A percentile compares a stretch with the other conserved stretches of the same genome.
These are phyloP conservation scores for Calonectria henricotiae DNA, from an alignment of 2,329 filamentous ascomycete species.

Conservation along the genomic window DNA sequence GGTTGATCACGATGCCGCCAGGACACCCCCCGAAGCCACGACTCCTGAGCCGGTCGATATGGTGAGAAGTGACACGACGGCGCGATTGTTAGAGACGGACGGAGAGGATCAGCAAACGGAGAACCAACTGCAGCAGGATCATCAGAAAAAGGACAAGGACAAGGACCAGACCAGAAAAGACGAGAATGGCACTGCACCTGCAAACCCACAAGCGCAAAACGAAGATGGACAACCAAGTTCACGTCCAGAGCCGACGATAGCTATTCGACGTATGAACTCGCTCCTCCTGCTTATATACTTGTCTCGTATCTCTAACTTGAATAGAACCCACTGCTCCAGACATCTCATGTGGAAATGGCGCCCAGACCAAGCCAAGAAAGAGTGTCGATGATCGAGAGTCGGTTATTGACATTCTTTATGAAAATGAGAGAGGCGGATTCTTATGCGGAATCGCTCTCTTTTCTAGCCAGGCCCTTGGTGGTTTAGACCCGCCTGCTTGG, in stretches of 20 bases:
- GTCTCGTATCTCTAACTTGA: slow-evolving; percentile 34
- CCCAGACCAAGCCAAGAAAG: slow-evolving; percentile 58
- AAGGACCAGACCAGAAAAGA: slow-evolving; percentile 37
- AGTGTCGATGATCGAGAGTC: slow-evolving; percentile 64
- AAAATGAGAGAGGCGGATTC: slow-evolving; percentile 94
- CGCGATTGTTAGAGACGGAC: slow-evolving; percentile 47
- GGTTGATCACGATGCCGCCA: slow-evolving; percentile 69
- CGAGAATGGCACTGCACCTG: slow-evolving; percentile 31
- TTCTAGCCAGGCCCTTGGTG: slow-evolving; percentile 86
- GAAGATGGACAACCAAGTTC: slow-evolving; percentile 42
- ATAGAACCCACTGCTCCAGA: slow-evolving; percentile 56
- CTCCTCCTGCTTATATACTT: background rate
- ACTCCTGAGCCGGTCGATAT: slow-evolving; percentile 46
- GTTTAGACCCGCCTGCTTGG: slow-evolving; percentile 90
- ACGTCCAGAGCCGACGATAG: slow-evolving; percentile 54
- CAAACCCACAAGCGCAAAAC: slow-evolving; percentile 32
- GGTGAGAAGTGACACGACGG: slow-evolving; percentile 47
- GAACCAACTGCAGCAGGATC: background rate
- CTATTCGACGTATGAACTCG: slow-evolving; percentile 53
- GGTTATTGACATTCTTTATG: slow-evolving; percentile 90
- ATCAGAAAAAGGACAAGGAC: slow-evolving; percentile 31
- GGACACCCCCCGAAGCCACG: slow-evolving; percentile 44
- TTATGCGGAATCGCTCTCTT: slow-evolving; percentile 93
- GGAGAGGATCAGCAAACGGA: slow-evolving; percentile 41
- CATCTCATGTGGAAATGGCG: slow-evolving; percentile 43